Evolutionary conservation across 345 rosid species (phyloP), one percentile per base, ranked within the genome.

Genomic region (Gossypium rotundifolium): DNA sequence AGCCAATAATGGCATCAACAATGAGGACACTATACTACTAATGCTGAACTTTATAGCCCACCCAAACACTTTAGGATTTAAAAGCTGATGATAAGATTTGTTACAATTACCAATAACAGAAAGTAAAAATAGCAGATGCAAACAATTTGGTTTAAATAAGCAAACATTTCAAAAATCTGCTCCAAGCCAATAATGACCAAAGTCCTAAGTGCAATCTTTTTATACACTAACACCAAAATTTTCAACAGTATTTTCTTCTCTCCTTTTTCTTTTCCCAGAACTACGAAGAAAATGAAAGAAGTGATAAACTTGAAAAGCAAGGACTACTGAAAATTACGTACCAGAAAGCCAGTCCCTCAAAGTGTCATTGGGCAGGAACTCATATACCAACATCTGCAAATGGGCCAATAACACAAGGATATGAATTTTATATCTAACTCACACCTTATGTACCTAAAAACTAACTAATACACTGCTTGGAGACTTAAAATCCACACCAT

Each of bases 371-470:
- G 62, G 62, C 62, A 58, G 23, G 62, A 58, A 58, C 71, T 94
- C 97, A n/a, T 92, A 94, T 65, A 94, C 91, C 85, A 94, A 85
- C 97, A 94, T 91, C 97, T 94, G 95, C 79, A 77, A 67, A 83
- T 25, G 74, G 74, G 73, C 64, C 71, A 81, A 78, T 69, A 79
- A 63, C 42, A 67, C 64, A 69, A 72, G 59, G 42, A 73, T 74
- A 2, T 55, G 25, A 73, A 72, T 33, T 51, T 29, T 58, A 68
- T 52, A 53, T 7, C 2, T 65, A 38, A 61, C 61, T 51, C 4
- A 70, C 11, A 49, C 59, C 71, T 64, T 13, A 46, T 48, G 68
- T 9, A 66, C 57, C 22, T 45, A 48, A 69, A 29, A 25, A 9
- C 59, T 29, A 9, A 16, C 13, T 25, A 66, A 20, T 12, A 66